Evolutionary conservation across 805 yeast species (phyloP), one percentile per base, ranked within the genome.

Genomic region (Metschnikowia lochheadii): DNA sequence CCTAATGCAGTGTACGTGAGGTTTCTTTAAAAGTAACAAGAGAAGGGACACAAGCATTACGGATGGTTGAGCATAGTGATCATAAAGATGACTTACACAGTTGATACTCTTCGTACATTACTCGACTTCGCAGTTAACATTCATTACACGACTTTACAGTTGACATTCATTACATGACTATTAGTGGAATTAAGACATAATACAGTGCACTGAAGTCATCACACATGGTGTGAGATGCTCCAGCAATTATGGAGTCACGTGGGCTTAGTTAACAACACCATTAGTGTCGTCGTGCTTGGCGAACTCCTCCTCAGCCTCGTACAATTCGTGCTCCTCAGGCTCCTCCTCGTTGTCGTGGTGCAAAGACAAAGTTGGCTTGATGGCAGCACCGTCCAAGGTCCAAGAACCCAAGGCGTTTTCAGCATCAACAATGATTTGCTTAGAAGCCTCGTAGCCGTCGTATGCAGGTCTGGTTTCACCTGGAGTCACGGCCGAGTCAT

Each of bases 391-490:
- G 73, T 94, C 98, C 65, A 91, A 80, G 61, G 98, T 94, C 99
- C 99, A 92, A 55, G 89, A 81, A 56, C 95, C 96, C 65, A 92
- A 81, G 56, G 97, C 96, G 62, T 84, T 85, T 79, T 92, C 99
- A 61, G 96, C 94, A 72, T 92, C 98, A 69, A 90, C 87, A 66
- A 94, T 90, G 76, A 94, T 89, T 80, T 94, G 98, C 80, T 90
- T 91, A 56, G 97, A 87, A 53, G 97, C 96, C 71, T 92, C 97
- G 72, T 90, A 92, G 60, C 98, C 98, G 67, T 94, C 98, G 75
- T 94, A 92, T 54, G 96, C 92, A 45, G 96, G 92, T 80, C 98
- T 89, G 59, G 96, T 85, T 80, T 92, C 98, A 79, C 99, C 99
- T 57, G 99, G 99, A 60, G 97, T 92, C 58, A 94, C 97, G 57